Evolutionary conservation across 2,329 filamentous ascomycete genomes (phyloP), one percentile per base, ranked within the genome.

Genomic region (Emmonsiellopsis sp.): DNA sequence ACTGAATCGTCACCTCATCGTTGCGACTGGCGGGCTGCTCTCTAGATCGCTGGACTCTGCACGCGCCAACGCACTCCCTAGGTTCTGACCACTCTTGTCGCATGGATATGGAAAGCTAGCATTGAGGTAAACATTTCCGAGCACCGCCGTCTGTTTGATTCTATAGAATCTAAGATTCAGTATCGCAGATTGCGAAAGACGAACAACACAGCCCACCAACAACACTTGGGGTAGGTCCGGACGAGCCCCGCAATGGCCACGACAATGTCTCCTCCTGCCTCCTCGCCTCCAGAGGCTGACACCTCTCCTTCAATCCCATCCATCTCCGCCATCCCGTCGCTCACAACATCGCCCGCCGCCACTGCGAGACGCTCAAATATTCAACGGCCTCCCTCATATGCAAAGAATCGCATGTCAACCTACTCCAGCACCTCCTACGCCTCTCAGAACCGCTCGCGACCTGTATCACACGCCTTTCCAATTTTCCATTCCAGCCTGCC

Each of bases 401-500:
- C 86, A 58, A 91, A 84, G 72, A 87, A 88, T 67, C 82, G 90
- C 54, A 77, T 94, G 63, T 95, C 90, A 58, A 87, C 89, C 65
- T 92, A 91, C 73, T 93, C 88, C 58, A 84, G 79, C 63, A 75
- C 82, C 55, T 91, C 88, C 13, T 78, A 71, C 58, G 61, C 70
- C 40, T 76, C 73, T 31, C 69, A 74, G 47, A 74, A 72, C 48
- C 81, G 85, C 57, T 95, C 90, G 58, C 84, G 89, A 56, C 89
- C 90, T 16, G 79, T 79, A 53, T 95, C 89, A n/a, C 81, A 87
- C 65, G 79, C 88, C 58, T 92, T 93, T 65, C 87, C 89, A 13
- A 76, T 86, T 63, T 93, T 89, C 70, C 86, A 89, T 63, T 93
- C 90, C 55, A 95, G 84, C 66, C 80, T 96, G 15, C 72, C 87